phyloP scores from a whole-genome alignment of 116 monocot genomes.

The Phalaenopsis hybrid region DNA sequence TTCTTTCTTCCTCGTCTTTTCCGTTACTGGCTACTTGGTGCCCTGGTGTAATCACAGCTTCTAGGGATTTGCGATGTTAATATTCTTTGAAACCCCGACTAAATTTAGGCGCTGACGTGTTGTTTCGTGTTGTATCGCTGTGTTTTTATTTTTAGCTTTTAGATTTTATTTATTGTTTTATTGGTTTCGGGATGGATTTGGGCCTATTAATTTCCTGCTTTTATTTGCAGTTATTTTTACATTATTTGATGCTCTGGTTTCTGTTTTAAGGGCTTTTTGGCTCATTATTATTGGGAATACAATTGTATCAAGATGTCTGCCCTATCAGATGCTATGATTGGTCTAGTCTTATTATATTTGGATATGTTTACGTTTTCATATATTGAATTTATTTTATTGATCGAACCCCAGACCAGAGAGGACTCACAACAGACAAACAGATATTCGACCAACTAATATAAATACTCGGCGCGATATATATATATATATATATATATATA shows the following conservation, averaged over 20 bases:
- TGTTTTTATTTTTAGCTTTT: background rate
- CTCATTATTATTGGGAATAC: background rate
- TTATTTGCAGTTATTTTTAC: too few species aligned
- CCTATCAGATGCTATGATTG: too few species aligned
- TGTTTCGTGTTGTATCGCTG: too few species aligned
- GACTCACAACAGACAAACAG: too few species aligned
- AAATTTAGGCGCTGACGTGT: background rate
- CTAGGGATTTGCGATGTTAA: background rate
- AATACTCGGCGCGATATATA: too few species aligned
- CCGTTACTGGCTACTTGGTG: background rate
- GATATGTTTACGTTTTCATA: too few species aligned
- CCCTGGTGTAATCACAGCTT: background rate
- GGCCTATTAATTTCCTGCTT: background rate
- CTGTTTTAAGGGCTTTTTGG: background rate
- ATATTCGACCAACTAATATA: too few species aligned
- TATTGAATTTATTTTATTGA: too few species aligned
- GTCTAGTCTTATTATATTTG: too few species aligned
- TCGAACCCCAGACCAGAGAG: too few species aligned
- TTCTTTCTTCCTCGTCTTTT: background rate
- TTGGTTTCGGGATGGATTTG: background rate
- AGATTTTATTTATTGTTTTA: background rate
- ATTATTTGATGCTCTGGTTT: background rate
- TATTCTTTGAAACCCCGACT: background rate
- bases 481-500: too few species aligned
- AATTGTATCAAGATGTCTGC: too few species aligned